Evolutionary conservation across 2,329 filamentous ascomycete species (phyloP), one percentile per base, ranked within the genome.

Genomic region (Dothideomycetes sp.): DNA sequence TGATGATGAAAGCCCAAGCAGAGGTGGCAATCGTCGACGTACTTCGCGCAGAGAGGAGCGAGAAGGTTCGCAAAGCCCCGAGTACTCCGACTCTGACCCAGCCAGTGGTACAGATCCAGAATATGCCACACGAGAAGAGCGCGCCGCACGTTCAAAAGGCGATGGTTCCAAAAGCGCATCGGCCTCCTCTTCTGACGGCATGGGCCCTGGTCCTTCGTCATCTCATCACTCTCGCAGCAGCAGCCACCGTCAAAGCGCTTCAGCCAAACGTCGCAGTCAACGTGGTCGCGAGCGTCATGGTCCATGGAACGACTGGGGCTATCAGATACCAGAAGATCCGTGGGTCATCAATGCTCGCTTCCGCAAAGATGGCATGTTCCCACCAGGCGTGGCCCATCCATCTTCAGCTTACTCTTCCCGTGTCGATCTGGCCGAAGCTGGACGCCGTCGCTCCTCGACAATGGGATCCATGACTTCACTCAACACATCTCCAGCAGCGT

Each of bases 301-400:
- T 14, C 56, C 61, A 10, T 62, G 59, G 51, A 69, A 70, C 45
- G 67, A 70, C 50, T 71, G 62, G 49, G 75, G 81, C 45, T 94
- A 94, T 60, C 79, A 77, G 48, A 73, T 96, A n/a, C 87, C 88
- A 0, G 86, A 85, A 42, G 89, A 96, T 53, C 85, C 88, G 9
- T 96, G 88, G 88, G 84, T 93, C 46, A 93, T 96, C 55, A 80
- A 84, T 46, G 86, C 91, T 18, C 82, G 89, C 36, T 91, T 94
- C 72, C 73, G 81, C 47, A 93, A 91, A 49, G 75, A 85, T 48
- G 83, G 86, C 69, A 77, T 77, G 73, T 76, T 68, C 42, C 66
- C 68, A 14, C 67, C 74, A 2, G 65, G 65, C 38, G 60, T 65
- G 12, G 52, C 60, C 15, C 68, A 69, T 41, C 66, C 68, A 2